Evolutionary conservation across 2,329 filamentous ascomycete species (phyloP), one percentile per base, ranked within the genome.

Genomic region (Beauveria bassiana): DNA sequence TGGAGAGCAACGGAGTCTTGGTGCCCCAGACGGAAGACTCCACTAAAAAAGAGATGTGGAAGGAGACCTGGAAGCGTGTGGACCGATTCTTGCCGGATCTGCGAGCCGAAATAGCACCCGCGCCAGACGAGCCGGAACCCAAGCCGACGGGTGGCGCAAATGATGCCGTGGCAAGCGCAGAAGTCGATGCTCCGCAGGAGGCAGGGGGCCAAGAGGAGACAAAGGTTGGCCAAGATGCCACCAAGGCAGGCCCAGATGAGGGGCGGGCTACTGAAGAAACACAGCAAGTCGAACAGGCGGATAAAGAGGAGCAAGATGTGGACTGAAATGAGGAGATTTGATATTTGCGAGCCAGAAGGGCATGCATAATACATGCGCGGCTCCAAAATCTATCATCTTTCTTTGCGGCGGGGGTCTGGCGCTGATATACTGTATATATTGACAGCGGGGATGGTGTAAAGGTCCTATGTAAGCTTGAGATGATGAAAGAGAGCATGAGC

Each of bases 1-100:
- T 99, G 92, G 87, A 90, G 6, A 95, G 88, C 71, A 93, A 89
- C 56, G 93, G 90, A 42, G 93, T 90, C 68, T 83, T 99, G 5
- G 86, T 91, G 0, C 83, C 90, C 1, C 90, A 90, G 14, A 79
- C 75, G 65, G 74, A 81, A 67, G 81, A 87, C 64, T 70, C 79
- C 1, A 77, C 75, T 5, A 81, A 82, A 68, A 80, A 80, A 71
- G 79, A 78, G 68, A 76, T 86, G 20, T 87, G 79, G 84, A 77
- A 73, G 16, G 85, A 87, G 71, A 87, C 81, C 4, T 86, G 81
- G 85, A 86, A 86, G 69, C 78, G 85, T 38, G 84, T 88, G 63
- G 84, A 88, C 67, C 78, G 85, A 14, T 88, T 88, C 71, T 67
- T 88, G 58, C 85, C 85, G 0, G 84, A 86, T 57, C 69, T 88